Base-by-base conservation (phyloP, 2,329 filamentous ascomycete genomes). In the Westerdykella aurantiaca region DNA sequence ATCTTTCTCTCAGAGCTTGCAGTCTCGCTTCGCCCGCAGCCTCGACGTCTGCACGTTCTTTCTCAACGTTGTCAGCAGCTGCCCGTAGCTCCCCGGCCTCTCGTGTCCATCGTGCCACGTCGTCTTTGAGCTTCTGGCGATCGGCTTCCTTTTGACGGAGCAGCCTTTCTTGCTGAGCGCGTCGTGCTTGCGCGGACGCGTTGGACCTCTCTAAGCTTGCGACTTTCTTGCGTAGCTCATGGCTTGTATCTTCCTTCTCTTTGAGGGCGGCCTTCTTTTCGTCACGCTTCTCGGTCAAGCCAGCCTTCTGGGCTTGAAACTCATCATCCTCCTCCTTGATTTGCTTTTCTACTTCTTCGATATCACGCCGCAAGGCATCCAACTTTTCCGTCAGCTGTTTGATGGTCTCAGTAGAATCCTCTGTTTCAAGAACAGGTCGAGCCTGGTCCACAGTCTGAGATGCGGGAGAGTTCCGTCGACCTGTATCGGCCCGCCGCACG, bases 241-340 rank as follows among this genome's bases (percentile, higher is more conserved):
- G 83, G 39, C 88, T 96, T 40, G 83, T 86, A 58, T 94, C 88
- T 52, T 97, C 91, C 65, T 94, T 95, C 60, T 95, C 88, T 63
- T 87, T 93, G 42, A 93, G 75, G 16, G 83, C 77, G 49, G 84
- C 83, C 57, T 79, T 83, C 63, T 95, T 82, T 40, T 84, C 79
- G 52, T 94, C 87, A 47, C 88, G 85, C 57, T 95, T 88, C 46
- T 82, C 82, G 43, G 83, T 80, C 25, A 95, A 53, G 10, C 70
- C 65, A 1, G 65, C 64, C 47, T 72, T 74, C 23, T 66, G 61
- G 1, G 61, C 61, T 38, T 68, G 57, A 44, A 74, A 75, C 38
- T 77, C 74, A 34, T 76, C 73, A 46, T 78, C 76, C 35, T 78
- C 75, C 33, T 80, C 85, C 14, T 76, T 73, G 18, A 86, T 83